Conservation (phyloP, 495 filamentous ascomycete genomes). For the Xylaria telfairii region DNA sequence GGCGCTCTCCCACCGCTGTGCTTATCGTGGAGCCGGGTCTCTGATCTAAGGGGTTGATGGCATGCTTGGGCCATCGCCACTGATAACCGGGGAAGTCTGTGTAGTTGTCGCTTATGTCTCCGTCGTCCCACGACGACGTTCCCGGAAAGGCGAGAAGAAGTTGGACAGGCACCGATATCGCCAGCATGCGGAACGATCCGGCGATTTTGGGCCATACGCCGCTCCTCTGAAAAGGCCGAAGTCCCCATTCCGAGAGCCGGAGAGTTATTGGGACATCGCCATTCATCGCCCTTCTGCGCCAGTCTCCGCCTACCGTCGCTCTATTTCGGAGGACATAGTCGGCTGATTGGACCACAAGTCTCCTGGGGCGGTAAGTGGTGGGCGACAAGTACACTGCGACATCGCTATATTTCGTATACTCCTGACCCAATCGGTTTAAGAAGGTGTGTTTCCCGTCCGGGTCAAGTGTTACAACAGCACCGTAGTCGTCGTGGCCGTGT, state of each 20-base stretch:
- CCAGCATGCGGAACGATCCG: slow-evolving; percentile 2
- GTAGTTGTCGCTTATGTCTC: slow-evolving; percentile 16
- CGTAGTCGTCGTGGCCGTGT: slow-evolving; percentile 5
- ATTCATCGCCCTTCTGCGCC: background rate
- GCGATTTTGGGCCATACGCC: background rate
- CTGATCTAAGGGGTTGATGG: slow-evolving; percentile 26
- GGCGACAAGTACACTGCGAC: slow-evolving; percentile 25
- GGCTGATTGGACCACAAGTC: slow-evolving; percentile 25
- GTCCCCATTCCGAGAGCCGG: slow-evolving; percentile 11
- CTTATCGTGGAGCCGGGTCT: slow-evolving; percentile 3
- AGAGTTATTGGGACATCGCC: background rate
- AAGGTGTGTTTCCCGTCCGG: background rate
- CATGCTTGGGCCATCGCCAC: slow-evolving; percentile 30
- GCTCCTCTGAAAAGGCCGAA: background rate
- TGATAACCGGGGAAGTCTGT: slow-evolving; percentile 19
- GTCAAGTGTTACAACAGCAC: background rate
- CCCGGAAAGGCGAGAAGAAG: background rate
- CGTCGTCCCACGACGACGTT: background rate
- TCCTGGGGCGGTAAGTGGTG: slow-evolving; percentile 20
- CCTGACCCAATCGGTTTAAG: background rate
- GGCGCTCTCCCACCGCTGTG: background rate
- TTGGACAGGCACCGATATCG: slow-evolving; percentile 4
- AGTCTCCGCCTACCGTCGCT: slow-evolving; percentile 1
- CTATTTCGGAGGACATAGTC: slow-evolving; percentile 12
- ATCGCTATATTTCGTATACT: slow-evolving; percentile 19